Base-by-base conservation (phyloP, 371 early-diverging fungal species). In the Polyrhizophydium stewartii region DNA sequence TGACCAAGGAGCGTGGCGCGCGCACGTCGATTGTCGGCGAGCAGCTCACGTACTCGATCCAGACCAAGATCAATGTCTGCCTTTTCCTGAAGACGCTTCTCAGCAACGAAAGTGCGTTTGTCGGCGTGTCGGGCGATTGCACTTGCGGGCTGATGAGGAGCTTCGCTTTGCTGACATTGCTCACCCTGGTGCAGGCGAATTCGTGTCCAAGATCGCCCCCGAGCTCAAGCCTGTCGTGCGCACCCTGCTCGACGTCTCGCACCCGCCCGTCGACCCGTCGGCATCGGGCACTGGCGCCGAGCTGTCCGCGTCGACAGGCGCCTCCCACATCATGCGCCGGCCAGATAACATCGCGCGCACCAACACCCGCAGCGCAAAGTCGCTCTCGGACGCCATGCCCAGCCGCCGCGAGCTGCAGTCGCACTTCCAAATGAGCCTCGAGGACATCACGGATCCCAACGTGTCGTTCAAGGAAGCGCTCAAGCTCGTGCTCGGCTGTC, bases 21-120 rank as follows among this genome's bases (percentile, higher is more conserved):
- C 40, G 30, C 21, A n/a, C 30, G 19, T 22, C 63, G 38, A 38
- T 10, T 25, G 51, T 56, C 1, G 63, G 53, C 19, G 53, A 66
- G 50, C 32, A 37, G 24, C 41, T 64, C 16, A 55, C 50, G 24
- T 76, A 76, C 49, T 58, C 71, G 21, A 69, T 70, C 43, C 71
- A 67, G 47, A 46, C 66, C 7, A 76, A 76, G 52, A 63, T 66
- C 27, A 76, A 76, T 49, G 65, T 71, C 16, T 76, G 76, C 55
- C 33, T 71, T 2, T 60, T 76, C 9, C 49, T 71, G 6, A 64
- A 63, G 22, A 61, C 69, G 1, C 58, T 76, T 9, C 56, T 58
- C 1, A 38, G 43, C 1, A 62, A 45, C 31, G 73, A 76, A 38
- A 67, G 69, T 66, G 55, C 57, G 65, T 56, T 55, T 58, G n/a